Conservation (phyloP, 1,284 basidiomycete genomes). For the Ceratobasidium sp. region DNA sequence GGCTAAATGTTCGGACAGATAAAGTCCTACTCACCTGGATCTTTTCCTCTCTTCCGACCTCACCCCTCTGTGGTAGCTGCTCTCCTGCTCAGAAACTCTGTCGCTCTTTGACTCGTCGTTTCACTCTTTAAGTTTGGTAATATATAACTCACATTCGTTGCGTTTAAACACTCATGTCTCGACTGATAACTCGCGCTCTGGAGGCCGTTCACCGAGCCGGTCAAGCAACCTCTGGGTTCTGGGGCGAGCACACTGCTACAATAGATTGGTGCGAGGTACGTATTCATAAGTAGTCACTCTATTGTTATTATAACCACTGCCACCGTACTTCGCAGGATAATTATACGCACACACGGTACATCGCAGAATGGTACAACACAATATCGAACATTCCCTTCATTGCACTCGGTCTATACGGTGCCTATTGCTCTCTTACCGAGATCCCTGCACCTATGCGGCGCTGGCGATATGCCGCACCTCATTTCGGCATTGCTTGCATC, state of each 20-base stretch:
- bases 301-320: background rate
- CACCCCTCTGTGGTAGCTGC: background rate
- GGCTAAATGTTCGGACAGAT: background rate
- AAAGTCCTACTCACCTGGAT: background rate
- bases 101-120: background rate
- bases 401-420: constrained; percentile 49
- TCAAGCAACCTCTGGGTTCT: constrained; percentile 30
- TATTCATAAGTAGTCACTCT: background rate
- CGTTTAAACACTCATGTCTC: background rate
- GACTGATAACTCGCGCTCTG: constrained; percentile 1
- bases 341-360: constrained; percentile 48
- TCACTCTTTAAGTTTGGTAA: background rate
- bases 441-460: constrained; percentile 22
- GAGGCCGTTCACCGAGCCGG: constrained; percentile 26
- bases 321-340: constrained; percentile 44
- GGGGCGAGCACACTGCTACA: constrained; percentile 50
- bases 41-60: background rate
- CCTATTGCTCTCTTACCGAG: constrained; percentile 11
- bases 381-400: constrained; percentile 51
- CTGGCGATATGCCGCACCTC: constrained; percentile 41
- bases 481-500: constrained; percentile 47
- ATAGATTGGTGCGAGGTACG: constrained; percentile 52
- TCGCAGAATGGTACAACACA: constrained; percentile 51
- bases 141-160: background rate
- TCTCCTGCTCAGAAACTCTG: background rate